Evolutionary conservation across 177 flowering plant species (phyloP), one percentile per base, ranked within the genome.

Genomic region (Vitis hybrid): DNA sequence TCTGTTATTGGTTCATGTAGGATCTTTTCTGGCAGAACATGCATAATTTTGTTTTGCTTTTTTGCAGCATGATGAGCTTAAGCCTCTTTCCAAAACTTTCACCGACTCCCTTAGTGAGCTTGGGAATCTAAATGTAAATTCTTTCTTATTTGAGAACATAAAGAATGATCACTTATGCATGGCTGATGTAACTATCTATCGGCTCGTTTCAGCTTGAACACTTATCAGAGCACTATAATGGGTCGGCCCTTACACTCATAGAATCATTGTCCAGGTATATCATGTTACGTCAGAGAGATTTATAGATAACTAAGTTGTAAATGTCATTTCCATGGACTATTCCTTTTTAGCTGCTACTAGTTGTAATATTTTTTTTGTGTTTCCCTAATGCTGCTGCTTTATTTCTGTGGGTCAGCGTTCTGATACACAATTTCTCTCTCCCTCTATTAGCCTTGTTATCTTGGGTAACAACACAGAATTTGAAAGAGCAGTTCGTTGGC

Each of bases 71-170:
- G 99, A 95, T 82, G 99, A 96, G 78, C 82, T 96, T 54, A 96
- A 89, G 83, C 99, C 99, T 72, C 90, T 96, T 50, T 80, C 92
- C 19, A 96, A 88, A 71, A 75, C 84, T 59, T 91, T 77, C 84
- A 93, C 99, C 0, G 80, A 96, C 78, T 96, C 99, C 34, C 91
- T 96, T 18, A 83, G 95, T 67, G 97, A 96, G 83, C 95, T 96
- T 62, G 99, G 99, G 70, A 96, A 96, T 82, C 77, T 96, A 74
- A 92, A 87, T 84, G 99, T 92, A 62, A 67, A 14, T 62, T 50
- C 2, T 64, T 68, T 11, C 19, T 48, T 56, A 19, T n/a, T 14
- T 54, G 40, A 60, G 60, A 49, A 62, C 40, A 62, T 48, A 19
- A 17, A n/a, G 12, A 34, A 52, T 56, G 3, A 14, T 69, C 21